Percentiles rank a stretch among this genome's conserved stretches.
phyloP scores from a whole-genome alignment of 1,139 yeast species.

The Pichia sp. region DNA sequence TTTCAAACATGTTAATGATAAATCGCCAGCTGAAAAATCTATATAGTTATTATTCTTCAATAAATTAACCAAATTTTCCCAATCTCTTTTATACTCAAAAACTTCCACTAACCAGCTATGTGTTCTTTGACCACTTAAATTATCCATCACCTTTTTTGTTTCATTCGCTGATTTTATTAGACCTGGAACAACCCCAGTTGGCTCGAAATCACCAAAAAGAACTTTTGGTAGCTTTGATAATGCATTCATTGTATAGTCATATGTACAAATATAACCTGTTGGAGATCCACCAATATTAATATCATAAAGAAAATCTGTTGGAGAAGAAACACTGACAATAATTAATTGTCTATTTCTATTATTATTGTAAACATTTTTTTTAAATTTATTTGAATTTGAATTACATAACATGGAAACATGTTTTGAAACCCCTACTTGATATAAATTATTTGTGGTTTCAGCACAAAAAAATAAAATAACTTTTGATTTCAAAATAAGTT shows the following conservation, averaged over 20 bases:
- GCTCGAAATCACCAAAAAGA: constrained; percentile 48
- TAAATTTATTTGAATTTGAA: constrained; percentile 10
- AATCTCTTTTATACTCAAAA: constrained; percentile 47
- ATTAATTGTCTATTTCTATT: constrained; percentile 46
- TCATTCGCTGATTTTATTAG: background rate
- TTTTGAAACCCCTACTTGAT: constrained; percentile 59
- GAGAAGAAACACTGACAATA: constrained; percentile 57
- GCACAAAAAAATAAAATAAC: constrained; percentile 55
- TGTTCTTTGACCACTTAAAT: constrained; percentile 26
- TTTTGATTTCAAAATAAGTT: constrained; percentile 47
- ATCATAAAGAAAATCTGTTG: constrained; percentile 39
- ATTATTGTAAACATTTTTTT: background rate
- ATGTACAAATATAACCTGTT: constrained; percentile 56
- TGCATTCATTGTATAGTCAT: constrained; percentile 54
- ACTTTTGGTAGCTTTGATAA: constrained; percentile 46
- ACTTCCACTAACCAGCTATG: constrained; percentile 53
- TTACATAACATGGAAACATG: constrained; percentile 37
- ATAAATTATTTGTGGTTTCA: constrained; percentile 59
- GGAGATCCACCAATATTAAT: constrained; percentile 47
- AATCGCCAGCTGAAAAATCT: constrained; percentile 3
- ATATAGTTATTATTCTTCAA: constrained; percentile 27
- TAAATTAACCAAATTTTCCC: constrained; percentile 43
- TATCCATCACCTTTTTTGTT: constrained; percentile 13
- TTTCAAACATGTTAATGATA: constrained; percentile 9
- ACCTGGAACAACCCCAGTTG: constrained; percentile 59